Conservation (phyloP, 805 yeast species). For the Saturnispora dispora region DNA sequence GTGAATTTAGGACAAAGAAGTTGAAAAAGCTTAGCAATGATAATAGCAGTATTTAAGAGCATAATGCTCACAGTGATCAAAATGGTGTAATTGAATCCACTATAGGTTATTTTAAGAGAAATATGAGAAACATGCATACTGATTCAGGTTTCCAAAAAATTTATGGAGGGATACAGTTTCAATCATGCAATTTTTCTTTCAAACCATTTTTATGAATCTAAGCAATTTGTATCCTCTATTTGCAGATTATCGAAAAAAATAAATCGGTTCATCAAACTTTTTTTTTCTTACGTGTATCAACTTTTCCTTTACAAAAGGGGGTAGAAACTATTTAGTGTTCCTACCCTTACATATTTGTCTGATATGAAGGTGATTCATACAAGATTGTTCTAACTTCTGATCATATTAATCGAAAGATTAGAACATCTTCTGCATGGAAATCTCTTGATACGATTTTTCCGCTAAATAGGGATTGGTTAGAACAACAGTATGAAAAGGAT, state of each 20-base stretch:
- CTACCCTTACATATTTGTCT: background rate
- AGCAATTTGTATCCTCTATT: background rate
- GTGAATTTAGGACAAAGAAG: background rate
- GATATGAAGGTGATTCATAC: background rate
- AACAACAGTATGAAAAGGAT: background rate
- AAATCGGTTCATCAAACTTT: background rate
- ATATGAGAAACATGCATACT: background rate
- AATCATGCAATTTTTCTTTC: background rate
- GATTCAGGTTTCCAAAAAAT: background rate
- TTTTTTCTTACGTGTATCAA: background rate
- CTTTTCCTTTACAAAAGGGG: background rate
- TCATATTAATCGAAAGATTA: background rate
- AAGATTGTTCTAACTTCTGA: background rate
- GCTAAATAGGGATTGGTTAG: background rate
- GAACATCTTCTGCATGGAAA: background rate
- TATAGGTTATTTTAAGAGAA: background rate
- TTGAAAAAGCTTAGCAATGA: background rate
- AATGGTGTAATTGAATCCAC: background rate
- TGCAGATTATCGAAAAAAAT: background rate
- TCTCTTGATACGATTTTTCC: background rate
- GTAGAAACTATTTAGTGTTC: background rate
- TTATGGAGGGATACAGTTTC: background rate
- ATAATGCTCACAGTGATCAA: background rate
- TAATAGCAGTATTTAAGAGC: background rate
- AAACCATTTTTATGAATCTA: background rate